Evolutionary conservation across 768 basidiomycete species (phyloP), one percentile per base, ranked within the genome.

Genomic region (Boletales sp.): DNA sequence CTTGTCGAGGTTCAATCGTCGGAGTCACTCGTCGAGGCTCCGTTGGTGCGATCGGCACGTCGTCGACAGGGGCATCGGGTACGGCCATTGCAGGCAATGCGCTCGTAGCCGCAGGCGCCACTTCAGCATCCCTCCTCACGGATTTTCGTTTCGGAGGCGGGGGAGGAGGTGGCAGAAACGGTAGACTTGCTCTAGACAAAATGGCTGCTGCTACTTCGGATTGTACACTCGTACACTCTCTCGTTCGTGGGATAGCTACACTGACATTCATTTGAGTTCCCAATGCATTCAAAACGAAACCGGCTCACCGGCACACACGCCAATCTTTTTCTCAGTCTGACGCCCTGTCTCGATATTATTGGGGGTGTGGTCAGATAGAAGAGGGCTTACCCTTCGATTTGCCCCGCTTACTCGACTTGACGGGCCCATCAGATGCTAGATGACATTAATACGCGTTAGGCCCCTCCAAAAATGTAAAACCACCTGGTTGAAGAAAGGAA

Each of bases 221-320:
- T 32, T 30, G 47, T 8, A 66, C 44, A 42, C 2, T 40, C 19
- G 37, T 15, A 47, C 62, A 61, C 48, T 35, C 62, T 42, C 14
- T 55, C 12, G 62, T 62, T 19, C 24, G 37, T 32, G 51, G 52
- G 17, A 52, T 45, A 38, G 43, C 65, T 65, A 61, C 48, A 29
- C 67, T 64, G 46, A 54, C 43, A 48, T 52, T 52, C 36, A 54
- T n/a, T n/a, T 63, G 46, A 57, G 60, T 48, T 30, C 52, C 52
- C 41, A 51, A 54, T 30, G 42, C 19, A 36, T 43, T 12, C 3
- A 44, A 52, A 19, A 30, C n/a, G 15, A 45, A 48, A n/a, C 44
- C 21, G 43, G 21, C 59, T 60, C 42, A 58, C 59, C 10, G 27
- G 55, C 55, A 53, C 55, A 59, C 14, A 31, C 48, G 42, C 41